These are phyloP conservation scores for Colletotrichum lentis DNA, from an alignment of 2,329 filamentous ascomycete species.

Conservation along the genomic window DNA sequence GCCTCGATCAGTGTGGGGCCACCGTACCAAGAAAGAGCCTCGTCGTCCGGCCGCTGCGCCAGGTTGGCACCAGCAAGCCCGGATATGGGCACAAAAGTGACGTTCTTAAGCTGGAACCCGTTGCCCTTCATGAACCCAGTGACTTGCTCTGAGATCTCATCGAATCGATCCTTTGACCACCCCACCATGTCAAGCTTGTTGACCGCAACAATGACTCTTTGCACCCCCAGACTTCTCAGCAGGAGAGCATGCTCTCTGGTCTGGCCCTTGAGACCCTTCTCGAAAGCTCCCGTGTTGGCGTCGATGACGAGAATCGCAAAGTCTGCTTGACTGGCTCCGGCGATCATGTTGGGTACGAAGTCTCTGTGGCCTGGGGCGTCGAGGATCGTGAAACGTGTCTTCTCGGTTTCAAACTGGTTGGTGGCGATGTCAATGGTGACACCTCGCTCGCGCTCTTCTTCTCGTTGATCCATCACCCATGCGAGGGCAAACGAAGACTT, in stretches of 20 bases:
- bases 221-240: conserved; percentile 88
- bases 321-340: conserved; percentile 93
- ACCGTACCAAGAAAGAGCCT: conserved; percentile 77
- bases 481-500: conserved; percentile 96
- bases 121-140: conserved; percentile 82
- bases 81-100: conserved; percentile 88
- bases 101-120: conserved; percentile 81
- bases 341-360: conserved; percentile 99
- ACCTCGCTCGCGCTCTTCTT: conserved; percentile 86
- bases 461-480: conserved; percentile 94
- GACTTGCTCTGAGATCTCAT: conserved; percentile 85
- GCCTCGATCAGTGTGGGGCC: conserved; percentile 83
- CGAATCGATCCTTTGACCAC: conserved; percentile 85
- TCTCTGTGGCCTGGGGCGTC: conserved; percentile 95
- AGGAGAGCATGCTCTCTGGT: conserved; percentile 93
- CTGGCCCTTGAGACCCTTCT: conserved; percentile 91
- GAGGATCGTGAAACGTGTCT: conserved; percentile 88
- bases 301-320: conserved; percentile 96
- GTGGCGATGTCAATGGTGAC: conserved; percentile 98
- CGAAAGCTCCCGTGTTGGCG: conserved; percentile 87
- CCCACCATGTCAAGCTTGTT: conserved; percentile 92
- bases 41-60: conserved; percentile 63
- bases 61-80: conserved; percentile 92
- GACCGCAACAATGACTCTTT: conserved; percentile 85
- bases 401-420: conserved; percentile 90